Evolutionary conservation across 2,329 filamentous ascomycete species (phyloP).

Genomic region (Penicillium polonicum): DNA sequence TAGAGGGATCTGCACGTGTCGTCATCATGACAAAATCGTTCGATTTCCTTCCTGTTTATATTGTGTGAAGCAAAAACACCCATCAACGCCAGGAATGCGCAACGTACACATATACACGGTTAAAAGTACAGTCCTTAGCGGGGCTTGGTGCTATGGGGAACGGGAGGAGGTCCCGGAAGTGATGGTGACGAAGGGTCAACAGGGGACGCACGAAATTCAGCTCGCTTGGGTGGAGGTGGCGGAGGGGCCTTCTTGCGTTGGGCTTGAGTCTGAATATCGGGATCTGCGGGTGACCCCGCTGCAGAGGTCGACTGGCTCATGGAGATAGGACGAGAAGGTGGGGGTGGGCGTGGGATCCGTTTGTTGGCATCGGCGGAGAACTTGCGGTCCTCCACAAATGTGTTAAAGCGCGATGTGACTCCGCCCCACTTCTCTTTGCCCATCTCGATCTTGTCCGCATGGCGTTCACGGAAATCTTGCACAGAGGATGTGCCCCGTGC

Average conservation of each 20-base stretch:
- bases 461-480: conserved; percentile 64
- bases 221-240: conserved; percentile 57
- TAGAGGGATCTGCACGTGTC: neutral
- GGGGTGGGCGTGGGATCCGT: conserved; percentile 29
- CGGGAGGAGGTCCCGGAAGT: conserved; percentile 50
- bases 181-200: conserved; percentile 27
- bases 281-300: conserved; percentile 26
- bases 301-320: conserved; percentile 17
- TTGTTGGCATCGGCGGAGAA: conserved; percentile 27
- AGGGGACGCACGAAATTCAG: conserved; percentile 44
- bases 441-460: conserved; percentile 65
- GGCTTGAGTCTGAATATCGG: conserved; percentile 23
- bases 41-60: neutral
- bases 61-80: neutral
- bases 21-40: neutral
- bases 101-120: neutral
- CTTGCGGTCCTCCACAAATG: conserved; percentile 45
- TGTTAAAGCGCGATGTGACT: conserved; percentile 44
- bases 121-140: conserved; percentile 30
- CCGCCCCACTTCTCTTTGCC: conserved; percentile 59
- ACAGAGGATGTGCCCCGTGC: conserved; percentile 11
- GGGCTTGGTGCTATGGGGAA: conserved; percentile 60
- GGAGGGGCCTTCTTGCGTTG: conserved; percentile 52
- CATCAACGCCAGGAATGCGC: neutral
- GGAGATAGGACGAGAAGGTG: conserved; percentile 18